Evolutionary conservation across 108 stramenopile genomes (phyloP).

Genomic region (Cyclotella baltica): DNA sequence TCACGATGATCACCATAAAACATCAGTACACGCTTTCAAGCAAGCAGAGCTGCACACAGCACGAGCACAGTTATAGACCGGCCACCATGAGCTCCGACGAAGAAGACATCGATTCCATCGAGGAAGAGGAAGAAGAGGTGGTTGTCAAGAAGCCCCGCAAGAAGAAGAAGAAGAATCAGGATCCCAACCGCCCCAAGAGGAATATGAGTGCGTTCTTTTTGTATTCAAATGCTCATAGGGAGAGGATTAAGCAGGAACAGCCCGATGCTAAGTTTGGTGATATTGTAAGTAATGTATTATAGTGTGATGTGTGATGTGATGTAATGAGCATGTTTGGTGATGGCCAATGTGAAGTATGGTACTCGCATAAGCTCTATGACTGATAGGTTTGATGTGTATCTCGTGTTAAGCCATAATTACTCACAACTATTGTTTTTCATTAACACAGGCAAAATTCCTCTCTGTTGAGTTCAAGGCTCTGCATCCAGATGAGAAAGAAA

Average conservation of each 20-base stretch:
- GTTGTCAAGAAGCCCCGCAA: slow-evolving; percentile 34
- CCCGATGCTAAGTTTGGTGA: slow-evolving; percentile 83
- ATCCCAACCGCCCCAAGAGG: slow-evolving; percentile 82
- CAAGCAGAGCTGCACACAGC: too few relatives aligned
- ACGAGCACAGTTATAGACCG: neutral
- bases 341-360: slow-evolving; percentile 19
- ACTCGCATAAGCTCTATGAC: slow-evolving; percentile 37
- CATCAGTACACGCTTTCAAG: too few relatives aligned
- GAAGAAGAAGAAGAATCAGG: slow-evolving; percentile 59
- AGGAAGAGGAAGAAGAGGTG: slow-evolving; percentile 40
- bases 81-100: slow-evolving; percentile 46
- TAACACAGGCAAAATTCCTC: slow-evolving; percentile 62
- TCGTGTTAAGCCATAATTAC: too few relatives aligned
- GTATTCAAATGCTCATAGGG: slow-evolving; percentile 78
- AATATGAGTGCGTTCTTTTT: slow-evolving; percentile 90
- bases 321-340: too few relatives aligned
- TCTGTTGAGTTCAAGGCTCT: slow-evolving; percentile 42
- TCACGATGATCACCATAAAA: too few relatives aligned
- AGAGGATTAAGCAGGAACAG: slow-evolving; percentile 72
- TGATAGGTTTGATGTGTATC: too few relatives aligned
- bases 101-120: slow-evolving; percentile 39
- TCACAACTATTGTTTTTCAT: too few relatives aligned
- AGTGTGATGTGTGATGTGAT: neutral
- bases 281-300: slow-evolving; percentile 65
- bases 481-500: slow-evolving; percentile 5